A percentile compares a stretch with the other conserved stretches of the same genome.
These are phyloP conservation scores for Cucumis variabilis DNA, from an alignment of 331 rosid species.

Conservation along the genomic window DNA sequence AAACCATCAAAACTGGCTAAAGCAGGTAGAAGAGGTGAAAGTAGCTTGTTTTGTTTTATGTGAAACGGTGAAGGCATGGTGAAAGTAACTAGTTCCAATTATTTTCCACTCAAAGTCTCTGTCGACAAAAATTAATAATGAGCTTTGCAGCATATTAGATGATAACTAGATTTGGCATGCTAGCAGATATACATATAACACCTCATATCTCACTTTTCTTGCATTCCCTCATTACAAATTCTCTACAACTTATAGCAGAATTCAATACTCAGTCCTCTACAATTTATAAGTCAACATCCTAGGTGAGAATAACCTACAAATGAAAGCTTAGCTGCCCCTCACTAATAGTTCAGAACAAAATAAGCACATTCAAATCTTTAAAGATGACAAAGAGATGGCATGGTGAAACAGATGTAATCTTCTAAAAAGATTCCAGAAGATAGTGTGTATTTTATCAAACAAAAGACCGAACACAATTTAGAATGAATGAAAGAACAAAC, in stretches of 20 bases:
- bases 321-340: background rate
- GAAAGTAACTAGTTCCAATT: conserved; percentile 8
- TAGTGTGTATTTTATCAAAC: background rate
- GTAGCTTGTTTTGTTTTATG: too few relatives aligned
- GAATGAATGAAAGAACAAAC: background rate
- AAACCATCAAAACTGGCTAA: background rate
- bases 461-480: background rate
- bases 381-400: background rate
- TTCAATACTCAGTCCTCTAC: background rate
- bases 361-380: background rate
- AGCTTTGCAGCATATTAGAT: background rate
- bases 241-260: background rate
- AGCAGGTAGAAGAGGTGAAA: background rate
- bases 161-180: background rate
- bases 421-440: background rate
- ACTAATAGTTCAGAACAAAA: background rate
- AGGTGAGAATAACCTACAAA: background rate
- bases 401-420: background rate
- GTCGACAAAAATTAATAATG: background rate
- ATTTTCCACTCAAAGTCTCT: background rate
- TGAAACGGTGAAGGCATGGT: background rate
- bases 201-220: background rate
- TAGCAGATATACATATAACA: background rate
- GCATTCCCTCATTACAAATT: background rate
- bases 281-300: background rate